Evolutionary conservation across 2,329 filamentous ascomycete genomes (phyloP).

Genomic region (Trichothecium sympodiale): DNA sequence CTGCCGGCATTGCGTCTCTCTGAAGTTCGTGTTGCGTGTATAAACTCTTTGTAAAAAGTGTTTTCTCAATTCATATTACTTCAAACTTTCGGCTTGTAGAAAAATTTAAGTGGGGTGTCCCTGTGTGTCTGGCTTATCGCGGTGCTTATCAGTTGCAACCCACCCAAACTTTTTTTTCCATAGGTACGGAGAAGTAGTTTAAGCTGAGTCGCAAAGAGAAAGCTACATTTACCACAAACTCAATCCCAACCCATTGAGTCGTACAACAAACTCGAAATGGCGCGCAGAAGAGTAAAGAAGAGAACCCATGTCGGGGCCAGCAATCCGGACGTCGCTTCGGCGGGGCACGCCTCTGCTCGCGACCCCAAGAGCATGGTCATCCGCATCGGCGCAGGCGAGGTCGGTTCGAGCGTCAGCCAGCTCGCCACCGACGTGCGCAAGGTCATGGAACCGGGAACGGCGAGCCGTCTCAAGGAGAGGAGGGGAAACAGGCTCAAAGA

Average conservation of each 20-base stretch:
- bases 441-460: slow-evolving; percentile 95
- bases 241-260: slow-evolving; percentile 2
- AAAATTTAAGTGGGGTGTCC: slow-evolving; percentile 24
- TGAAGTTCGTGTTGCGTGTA: no score
- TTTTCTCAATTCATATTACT: no score
- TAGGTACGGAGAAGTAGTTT: no score
- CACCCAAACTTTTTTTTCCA: slow-evolving; percentile 2
- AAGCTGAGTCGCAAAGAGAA: no score
- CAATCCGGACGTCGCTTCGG: slow-evolving; percentile 44
- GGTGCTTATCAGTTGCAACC: slow-evolving; percentile 7
- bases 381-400: slow-evolving; percentile 86
- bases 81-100: slow-evolving; percentile 4
- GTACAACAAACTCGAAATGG: slow-evolving; percentile 43
- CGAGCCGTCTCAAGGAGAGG: slow-evolving; percentile 78
- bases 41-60: no score
- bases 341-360: slow-evolving; percentile 51
- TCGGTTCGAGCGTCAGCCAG: slow-evolving; percentile 84
- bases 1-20: slow-evolving; percentile 18
- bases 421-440: slow-evolving; percentile 80
- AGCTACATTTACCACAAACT: no score
- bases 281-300: slow-evolving; percentile 74
- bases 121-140: slow-evolving; percentile 16
- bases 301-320: slow-evolving; percentile 67
- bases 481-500: slow-evolving; percentile 81
- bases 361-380: slow-evolving; percentile 97